Evolutionary conservation across 2,329 filamentous ascomycete species (phyloP).

Genomic region (Penicillium sp.): DNA sequence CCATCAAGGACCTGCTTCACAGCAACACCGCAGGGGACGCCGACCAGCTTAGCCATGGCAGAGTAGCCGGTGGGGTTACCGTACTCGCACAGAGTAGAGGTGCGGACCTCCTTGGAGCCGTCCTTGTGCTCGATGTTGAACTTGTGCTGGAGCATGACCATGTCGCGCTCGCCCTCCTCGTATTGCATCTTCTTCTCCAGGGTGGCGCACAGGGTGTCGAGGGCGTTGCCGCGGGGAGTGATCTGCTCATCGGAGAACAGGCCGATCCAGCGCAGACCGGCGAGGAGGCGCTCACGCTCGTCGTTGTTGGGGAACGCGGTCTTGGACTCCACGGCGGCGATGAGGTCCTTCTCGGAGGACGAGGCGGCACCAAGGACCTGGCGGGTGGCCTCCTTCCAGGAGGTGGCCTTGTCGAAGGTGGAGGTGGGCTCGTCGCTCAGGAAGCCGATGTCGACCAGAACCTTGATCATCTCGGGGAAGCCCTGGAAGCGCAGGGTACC

Average conservation of each 20-base stretch:
- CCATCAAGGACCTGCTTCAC: slow-evolving; percentile 74
- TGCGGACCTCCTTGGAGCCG: slow-evolving; percentile 69
- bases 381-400: slow-evolving; percentile 82
- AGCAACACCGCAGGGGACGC: slow-evolving; percentile 68
- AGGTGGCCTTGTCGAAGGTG: slow-evolving; percentile 60
- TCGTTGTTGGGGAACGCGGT: slow-evolving; percentile 64
- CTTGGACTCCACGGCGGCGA: slow-evolving; percentile 68
- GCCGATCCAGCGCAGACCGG: slow-evolving; percentile 66
- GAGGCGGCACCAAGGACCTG: slow-evolving; percentile 68
- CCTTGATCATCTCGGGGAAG: slow-evolving; percentile 85
- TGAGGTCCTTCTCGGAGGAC: slow-evolving; percentile 62
- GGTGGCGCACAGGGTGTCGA: slow-evolving; percentile 85
- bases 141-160: slow-evolving; percentile 61
- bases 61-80: slow-evolving; percentile 73
- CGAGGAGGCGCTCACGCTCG: slow-evolving; percentile 64
- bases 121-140: slow-evolving; percentile 81
- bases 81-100: slow-evolving; percentile 77
- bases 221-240: slow-evolving; percentile 68
- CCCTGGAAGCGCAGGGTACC: slow-evolving; percentile 82
- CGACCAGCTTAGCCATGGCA: slow-evolving; percentile 78
- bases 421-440: slow-evolving; percentile 64
- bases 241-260: slow-evolving; percentile 65
- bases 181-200: slow-evolving; percentile 91
- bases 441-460: slow-evolving; percentile 86
- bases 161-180: slow-evolving; percentile 73